A percentile compares a stretch with the other conserved stretches of the same genome.
Conservation (phyloP, 495 filamentous ascomycete genomes). For the Xylaria curta region DNA sequence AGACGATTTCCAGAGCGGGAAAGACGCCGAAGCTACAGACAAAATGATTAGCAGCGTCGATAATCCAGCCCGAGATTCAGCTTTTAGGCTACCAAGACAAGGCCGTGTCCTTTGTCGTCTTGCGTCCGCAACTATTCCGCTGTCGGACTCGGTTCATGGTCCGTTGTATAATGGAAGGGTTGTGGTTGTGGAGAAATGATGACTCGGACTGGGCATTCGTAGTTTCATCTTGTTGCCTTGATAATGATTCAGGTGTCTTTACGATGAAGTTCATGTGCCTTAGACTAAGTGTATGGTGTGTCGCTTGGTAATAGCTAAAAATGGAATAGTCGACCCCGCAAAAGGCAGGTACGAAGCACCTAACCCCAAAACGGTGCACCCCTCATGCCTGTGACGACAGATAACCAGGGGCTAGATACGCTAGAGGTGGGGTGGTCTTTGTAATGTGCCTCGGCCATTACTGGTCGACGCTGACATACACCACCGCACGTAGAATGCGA, state of each 20-base stretch:
- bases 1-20: conserved; percentile 29
- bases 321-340: neutral
- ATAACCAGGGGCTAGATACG: neutral
- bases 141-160: conserved; percentile 34
- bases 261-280: neutral
- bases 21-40: conserved; percentile 18
- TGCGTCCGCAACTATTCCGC: conserved; percentile 32
- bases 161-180: conserved; percentile 21
- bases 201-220: neutral
- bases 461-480: conserved; percentile 2
- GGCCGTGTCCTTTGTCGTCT: conserved; percentile 32
- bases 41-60: conserved; percentile 7
- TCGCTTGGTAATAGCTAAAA: neutral
- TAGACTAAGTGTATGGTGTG: neutral
- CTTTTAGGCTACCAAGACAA: conserved; percentile 36
- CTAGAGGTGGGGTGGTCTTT: neutral
- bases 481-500: neutral
- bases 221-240: neutral
- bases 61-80: conserved; percentile 30
- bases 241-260: neutral
- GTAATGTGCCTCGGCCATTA: neutral
- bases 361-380: neutral
- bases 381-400: conserved; percentile 19
- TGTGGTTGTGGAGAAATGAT: neutral
- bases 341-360: neutral